phyloP scores from a whole-genome alignment of 2,329 filamentous ascomycete species.

The Pyricularia grisea region DNA sequence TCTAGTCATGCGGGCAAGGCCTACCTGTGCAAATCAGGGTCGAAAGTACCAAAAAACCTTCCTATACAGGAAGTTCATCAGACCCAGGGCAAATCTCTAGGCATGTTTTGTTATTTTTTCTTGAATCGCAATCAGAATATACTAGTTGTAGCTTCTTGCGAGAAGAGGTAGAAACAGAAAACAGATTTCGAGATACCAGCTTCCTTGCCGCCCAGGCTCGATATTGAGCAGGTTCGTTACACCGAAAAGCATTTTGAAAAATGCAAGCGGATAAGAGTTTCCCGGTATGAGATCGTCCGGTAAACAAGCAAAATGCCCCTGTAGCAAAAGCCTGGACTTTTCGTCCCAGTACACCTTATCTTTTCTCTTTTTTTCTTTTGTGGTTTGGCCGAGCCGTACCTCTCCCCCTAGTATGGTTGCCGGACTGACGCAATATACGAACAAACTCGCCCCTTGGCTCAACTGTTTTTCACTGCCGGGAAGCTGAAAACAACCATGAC shows the following conservation, averaged over 20 bases:
- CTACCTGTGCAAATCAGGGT: neutral
- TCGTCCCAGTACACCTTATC: neutral
- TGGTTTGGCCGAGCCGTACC: neutral
- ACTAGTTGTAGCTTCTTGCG: neutral
- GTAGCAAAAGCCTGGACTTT: neutral
- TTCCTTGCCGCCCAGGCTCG: neutral
- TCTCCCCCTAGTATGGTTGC: neutral
- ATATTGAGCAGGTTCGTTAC: neutral
- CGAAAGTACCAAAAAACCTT: neutral
- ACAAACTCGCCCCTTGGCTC: neutral
- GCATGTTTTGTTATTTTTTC: neutral
- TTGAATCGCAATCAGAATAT: neutral
- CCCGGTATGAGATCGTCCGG: neutral
- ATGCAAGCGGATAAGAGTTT: neutral
- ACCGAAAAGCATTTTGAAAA: neutral
- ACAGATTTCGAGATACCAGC: neutral
- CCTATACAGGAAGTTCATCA: neutral
- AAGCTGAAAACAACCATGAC: neutral
- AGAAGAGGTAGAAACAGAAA: neutral
- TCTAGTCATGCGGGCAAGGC: neutral
- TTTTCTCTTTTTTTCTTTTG: neutral
- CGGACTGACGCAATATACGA: neutral
- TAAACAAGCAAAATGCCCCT: neutral
- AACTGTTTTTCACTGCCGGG: neutral
- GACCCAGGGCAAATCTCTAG: neutral